Percentiles rank a stretch among this genome's conserved stretches.
These are phyloP conservation scores for Cucumis sativus DNA, from an alignment of 306 rosid species.

Conservation along the genomic window DNA sequence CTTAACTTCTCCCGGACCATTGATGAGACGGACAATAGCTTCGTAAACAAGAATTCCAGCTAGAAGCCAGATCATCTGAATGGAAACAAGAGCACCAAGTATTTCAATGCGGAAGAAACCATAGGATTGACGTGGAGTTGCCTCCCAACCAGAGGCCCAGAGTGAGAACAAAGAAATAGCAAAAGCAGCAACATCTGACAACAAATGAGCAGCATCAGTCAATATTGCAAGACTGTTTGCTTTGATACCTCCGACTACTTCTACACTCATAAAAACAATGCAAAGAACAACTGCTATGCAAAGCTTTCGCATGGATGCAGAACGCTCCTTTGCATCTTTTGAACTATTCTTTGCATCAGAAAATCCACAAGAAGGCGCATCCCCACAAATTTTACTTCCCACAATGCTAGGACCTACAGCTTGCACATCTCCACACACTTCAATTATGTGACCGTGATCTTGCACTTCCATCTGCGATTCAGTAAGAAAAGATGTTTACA, in stretches of 20 bases:
- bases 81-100: constrained; percentile 48
- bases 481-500: background rate
- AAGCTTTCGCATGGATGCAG: constrained; percentile 42
- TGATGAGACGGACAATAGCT: constrained; percentile 33
- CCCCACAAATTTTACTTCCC: constrained; percentile 40
- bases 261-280: constrained; percentile 40
- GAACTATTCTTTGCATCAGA: constrained; percentile 33
- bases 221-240: constrained; percentile 61
- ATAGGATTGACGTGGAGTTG: constrained; percentile 51
- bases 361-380: constrained; percentile 47
- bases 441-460: constrained; percentile 27
- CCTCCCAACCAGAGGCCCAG: constrained; percentile 64
- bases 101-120: constrained; percentile 53
- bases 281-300: constrained; percentile 37
- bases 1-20: constrained; percentile 37
- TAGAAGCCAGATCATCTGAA: constrained; percentile 64
- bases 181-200: constrained; percentile 55
- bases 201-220: constrained; percentile 53
- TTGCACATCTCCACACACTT: constrained; percentile 30
- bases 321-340: constrained; percentile 34
- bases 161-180: constrained; percentile 46
- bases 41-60: constrained; percentile 54
- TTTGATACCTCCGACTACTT: constrained; percentile 45
- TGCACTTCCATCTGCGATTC: constrained; percentile 43
- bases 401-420: constrained; percentile 13